phyloP scores from a whole-genome alignment of 441 rosid genomes.

The Kokia cookei region DNA sequence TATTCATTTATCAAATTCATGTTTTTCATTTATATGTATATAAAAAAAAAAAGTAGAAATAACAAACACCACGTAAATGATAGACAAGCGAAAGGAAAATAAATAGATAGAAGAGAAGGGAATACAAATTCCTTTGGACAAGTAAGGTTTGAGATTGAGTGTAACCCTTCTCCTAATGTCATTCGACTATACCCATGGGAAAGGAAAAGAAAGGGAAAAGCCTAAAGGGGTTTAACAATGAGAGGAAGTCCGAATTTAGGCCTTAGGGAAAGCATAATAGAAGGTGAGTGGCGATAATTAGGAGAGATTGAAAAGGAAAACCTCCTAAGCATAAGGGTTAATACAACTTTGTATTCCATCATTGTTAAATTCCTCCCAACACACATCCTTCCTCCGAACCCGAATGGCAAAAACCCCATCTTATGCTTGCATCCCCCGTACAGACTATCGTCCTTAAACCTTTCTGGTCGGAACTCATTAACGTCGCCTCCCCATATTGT shows the following conservation, averaged over 20 bases:
- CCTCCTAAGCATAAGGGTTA: slow-evolving; percentile 53
- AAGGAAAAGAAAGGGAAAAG: too few species aligned
- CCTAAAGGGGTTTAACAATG: slow-evolving; percentile 40
- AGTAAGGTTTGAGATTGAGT: too few species aligned
- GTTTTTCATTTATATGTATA: too few species aligned
- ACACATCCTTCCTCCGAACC: slow-evolving; percentile 98
- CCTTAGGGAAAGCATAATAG: slow-evolving; percentile 62
- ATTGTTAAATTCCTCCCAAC: slow-evolving; percentile 63
- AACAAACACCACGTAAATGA: too few species aligned
- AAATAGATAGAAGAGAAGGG: too few species aligned
- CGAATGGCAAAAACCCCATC: slow-evolving; percentile 94
- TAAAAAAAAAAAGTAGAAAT: too few species aligned
- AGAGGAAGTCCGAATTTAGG: slow-evolving; percentile 72
- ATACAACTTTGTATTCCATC: slow-evolving; percentile 78
- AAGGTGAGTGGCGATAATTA: slow-evolving; percentile 61
- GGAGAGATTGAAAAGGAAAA: slow-evolving; percentile 68
- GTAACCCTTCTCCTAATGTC: too few species aligned
- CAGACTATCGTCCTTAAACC: slow-evolving; percentile 54
- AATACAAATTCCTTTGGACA: too few species aligned
- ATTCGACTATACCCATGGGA: too few species aligned
- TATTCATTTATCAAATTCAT: too few species aligned
- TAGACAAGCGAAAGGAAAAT: too few species aligned
- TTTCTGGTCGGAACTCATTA: slow-evolving; percentile 71
- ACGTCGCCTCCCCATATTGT: slow-evolving; percentile 81
- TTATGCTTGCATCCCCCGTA: slow-evolving; percentile 78